Conservation (phyloP, 2,329 filamentous ascomycete genomes). For the Colletotrichum sansevieriae region DNA sequence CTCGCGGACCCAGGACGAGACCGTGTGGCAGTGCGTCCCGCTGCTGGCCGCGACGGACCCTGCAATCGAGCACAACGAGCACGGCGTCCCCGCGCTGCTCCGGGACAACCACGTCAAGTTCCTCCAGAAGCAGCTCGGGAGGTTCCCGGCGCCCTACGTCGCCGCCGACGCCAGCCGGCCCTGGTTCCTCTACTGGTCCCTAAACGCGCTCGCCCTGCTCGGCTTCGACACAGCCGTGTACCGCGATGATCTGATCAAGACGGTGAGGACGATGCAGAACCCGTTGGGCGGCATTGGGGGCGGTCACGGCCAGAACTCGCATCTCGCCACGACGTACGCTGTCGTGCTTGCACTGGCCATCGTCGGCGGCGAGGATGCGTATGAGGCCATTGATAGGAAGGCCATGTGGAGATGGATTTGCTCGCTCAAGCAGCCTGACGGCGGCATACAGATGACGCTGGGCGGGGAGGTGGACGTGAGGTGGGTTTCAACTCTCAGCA, state of each 20-base stretch:
- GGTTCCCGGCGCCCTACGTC: conserved; percentile 78
- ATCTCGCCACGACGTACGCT: conserved; percentile 91
- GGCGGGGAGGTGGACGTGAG: conserved; percentile 94
- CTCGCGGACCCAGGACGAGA: conserved; percentile 81
- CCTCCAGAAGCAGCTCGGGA: conserved; percentile 68
- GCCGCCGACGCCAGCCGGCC: conserved; percentile 88
- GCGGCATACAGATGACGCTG: conserved; percentile 88
- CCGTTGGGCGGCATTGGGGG: conserved; percentile 86
- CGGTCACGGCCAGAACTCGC: conserved; percentile 90
- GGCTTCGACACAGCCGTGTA: conserved; percentile 80
- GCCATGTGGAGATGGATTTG: conserved; percentile 94
- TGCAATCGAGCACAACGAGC: conserved; percentile 70
- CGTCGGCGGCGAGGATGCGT: conserved; percentile 80
- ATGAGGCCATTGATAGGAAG: conserved; percentile 82
- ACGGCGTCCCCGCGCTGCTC: conserved; percentile 82
- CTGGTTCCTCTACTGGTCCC: conserved; percentile 95
- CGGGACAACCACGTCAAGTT: conserved; percentile 73
- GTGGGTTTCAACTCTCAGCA: conserved; percentile 58
- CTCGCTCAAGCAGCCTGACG: conserved; percentile 85
- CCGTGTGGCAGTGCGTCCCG: conserved; percentile 76
- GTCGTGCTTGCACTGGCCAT: conserved; percentile 82
- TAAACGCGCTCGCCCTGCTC: conserved; percentile 80
- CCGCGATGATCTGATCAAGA: conserved; percentile 77
- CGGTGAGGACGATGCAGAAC: conserved; percentile 87
- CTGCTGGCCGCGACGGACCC: conserved; percentile 71